phyloP scores from a whole-genome alignment of 805 yeast genomes.

The Schizosaccharomyces osmophilus region DNA sequence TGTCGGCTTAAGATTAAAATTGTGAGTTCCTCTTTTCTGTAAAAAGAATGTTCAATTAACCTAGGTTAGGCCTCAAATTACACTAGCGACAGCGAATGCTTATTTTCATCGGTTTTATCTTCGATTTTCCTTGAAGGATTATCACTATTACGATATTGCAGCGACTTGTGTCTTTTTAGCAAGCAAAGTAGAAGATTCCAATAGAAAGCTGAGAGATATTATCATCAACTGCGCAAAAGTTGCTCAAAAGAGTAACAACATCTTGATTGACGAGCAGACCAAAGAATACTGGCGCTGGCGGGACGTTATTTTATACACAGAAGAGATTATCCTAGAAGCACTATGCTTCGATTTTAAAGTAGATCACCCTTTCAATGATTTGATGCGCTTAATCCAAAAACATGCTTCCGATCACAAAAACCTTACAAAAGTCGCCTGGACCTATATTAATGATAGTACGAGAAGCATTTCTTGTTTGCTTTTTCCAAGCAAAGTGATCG shows the following conservation, averaged over 20 bases:
- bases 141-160: conserved; percentile 26
- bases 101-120: conserved; percentile 30
- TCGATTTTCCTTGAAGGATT: conserved; percentile 19
- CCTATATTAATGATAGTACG: conserved; percentile 18
- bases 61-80: conserved; percentile 18
- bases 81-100: conserved; percentile 24
- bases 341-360: conserved; percentile 24
- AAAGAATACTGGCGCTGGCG: conserved; percentile 29
- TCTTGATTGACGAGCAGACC: conserved; percentile 20
- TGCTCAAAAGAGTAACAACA: conserved; percentile 20
- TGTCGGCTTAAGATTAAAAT: conserved; percentile 20
- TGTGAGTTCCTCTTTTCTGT: conserved; percentile 6
- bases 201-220: conserved; percentile 24
- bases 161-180: conserved; percentile 29
- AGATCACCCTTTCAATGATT: conserved; percentile 11
- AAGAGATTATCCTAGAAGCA: conserved; percentile 21
- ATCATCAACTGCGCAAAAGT: conserved; percentile 25
- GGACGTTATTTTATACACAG: conserved; percentile 23
- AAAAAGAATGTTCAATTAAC: not conserved
- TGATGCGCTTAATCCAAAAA: conserved; percentile 7
- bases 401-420: conserved; percentile 7
- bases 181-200: conserved; percentile 28
- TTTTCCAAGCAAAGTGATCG: conserved; percentile 14
- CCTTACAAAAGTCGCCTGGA: conserved; percentile 14
- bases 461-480: conserved; percentile 15